Conservation (phyloP, 495 filamentous ascomycete genomes). For the Friedmanniomyces simplex region DNA sequence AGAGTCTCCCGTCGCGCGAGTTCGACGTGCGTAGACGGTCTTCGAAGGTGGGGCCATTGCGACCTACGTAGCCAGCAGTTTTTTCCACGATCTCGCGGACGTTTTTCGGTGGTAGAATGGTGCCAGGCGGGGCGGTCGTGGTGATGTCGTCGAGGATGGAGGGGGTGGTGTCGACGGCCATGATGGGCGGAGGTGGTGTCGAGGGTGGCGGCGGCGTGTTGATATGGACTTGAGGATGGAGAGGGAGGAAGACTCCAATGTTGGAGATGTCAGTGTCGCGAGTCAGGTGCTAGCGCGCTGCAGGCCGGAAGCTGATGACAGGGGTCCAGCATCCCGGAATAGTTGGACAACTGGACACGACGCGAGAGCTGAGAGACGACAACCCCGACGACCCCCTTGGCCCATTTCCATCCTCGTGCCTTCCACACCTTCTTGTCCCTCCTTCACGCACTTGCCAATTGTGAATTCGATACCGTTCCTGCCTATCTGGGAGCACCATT, state of each 20-base stretch:
- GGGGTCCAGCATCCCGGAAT: too few species aligned
- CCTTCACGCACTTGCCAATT: not conserved
- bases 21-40: constrained; percentile 82
- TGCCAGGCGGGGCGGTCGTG: constrained; percentile 62
- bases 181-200: constrained; percentile 2
- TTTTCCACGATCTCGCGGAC: constrained; percentile 82
- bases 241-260: too few species aligned
- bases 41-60: constrained; percentile 71
- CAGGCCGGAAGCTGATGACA: too few species aligned
- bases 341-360: too few species aligned
- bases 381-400: too few species aligned
- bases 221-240: constrained; percentile 23
- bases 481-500: not conserved
- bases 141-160: constrained; percentile 41
- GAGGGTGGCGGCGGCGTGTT: constrained; percentile 49
- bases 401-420: too few species aligned
- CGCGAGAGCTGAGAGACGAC: too few species aligned
- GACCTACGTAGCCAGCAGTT: constrained; percentile 87
- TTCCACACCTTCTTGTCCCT: too few species aligned
- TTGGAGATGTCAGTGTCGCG: not conserved
- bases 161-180: constrained; percentile 36
- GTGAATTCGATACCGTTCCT: not conserved
- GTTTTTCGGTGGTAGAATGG: constrained; percentile 76
- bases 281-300: too few species aligned
- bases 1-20: constrained; percentile 78